Evolutionary conservation across 2,329 filamentous ascomycete species (phyloP).

Genomic region (Claviceps sp.): DNA sequence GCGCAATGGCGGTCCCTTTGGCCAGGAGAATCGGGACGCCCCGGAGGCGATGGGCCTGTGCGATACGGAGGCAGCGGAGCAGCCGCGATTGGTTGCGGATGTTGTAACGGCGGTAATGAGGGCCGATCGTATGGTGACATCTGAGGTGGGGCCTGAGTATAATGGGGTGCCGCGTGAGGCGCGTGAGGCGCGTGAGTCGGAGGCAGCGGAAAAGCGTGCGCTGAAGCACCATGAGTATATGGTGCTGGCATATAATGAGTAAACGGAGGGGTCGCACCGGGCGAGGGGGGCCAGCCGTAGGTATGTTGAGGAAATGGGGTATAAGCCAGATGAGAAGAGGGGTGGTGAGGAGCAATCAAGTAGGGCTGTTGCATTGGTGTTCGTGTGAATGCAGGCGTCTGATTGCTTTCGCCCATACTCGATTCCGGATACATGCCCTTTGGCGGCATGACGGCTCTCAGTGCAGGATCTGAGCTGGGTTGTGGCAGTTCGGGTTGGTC

Average conservation of each 20-base stretch:
- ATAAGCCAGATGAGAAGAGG: constrained; percentile 19
- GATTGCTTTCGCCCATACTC: constrained; percentile 72
- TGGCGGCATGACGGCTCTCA: constrained; percentile 71
- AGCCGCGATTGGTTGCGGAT: constrained; percentile 13
- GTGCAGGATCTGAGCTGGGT: constrained; percentile 64
- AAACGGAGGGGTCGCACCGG: constrained; percentile 40
- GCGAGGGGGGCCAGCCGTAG: constrained; percentile 43
- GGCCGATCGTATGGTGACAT: constrained; percentile 18
- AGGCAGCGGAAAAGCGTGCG: constrained; percentile 12
- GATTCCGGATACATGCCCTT: constrained; percentile 98
- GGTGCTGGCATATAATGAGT: constrained; percentile 28
- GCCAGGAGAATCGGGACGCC: constrained; percentile 27
- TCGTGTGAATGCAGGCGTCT: constrained; percentile 67
- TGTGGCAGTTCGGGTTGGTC: constrained; percentile 61
- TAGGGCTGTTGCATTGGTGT: constrained; percentile 46
- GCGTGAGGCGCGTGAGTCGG: constrained; percentile 8
- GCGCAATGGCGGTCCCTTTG: constrained; percentile 30
- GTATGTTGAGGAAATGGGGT: constrained; percentile 28
- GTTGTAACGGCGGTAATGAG: constrained; percentile 23
- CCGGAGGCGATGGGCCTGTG: constrained; percentile 22
- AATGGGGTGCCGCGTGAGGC: constrained; percentile 18
- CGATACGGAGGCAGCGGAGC: constrained; percentile 18
- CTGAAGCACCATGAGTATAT: constrained; percentile 20
- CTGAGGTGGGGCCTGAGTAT: constrained; percentile 9
- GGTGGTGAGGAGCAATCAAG: constrained; percentile 21